Evolutionary conservation across 208 protist genomes (phyloP).

Genomic region (Trypanosoma melophagium): DNA sequence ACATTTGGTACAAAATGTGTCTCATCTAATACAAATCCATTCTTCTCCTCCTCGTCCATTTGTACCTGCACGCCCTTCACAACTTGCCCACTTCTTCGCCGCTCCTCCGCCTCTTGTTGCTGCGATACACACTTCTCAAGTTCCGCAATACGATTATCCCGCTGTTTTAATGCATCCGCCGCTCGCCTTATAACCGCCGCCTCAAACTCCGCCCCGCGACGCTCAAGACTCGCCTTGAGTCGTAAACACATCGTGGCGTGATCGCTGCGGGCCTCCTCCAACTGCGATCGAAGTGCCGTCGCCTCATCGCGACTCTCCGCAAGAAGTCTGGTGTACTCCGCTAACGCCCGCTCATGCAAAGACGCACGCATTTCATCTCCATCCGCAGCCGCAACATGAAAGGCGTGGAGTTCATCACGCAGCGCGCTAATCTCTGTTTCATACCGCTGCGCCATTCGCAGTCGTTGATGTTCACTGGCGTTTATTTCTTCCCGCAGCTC

Average conservation of each 20-base stretch:
- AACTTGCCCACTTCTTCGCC: not conserved
- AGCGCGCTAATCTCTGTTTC: conserved; percentile 28
- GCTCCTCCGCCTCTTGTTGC: not conserved
- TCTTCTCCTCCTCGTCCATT: not conserved
- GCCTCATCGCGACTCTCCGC: conserved; percentile 31
- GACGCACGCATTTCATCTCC: conserved; percentile 22
- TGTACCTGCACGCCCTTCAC: conserved; percentile 8
- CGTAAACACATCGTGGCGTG: conserved; percentile 39
- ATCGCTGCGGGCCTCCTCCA: conserved; percentile 46
- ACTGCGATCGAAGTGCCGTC: conserved; percentile 17
- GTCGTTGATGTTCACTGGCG: conserved; percentile 10
- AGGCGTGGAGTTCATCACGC: conserved; percentile 30
- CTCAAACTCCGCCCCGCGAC: conserved; percentile 27
- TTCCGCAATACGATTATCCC: conserved; percentile 9
- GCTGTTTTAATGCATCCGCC: conserved; percentile 10
- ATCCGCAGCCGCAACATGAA: conserved; percentile 20
- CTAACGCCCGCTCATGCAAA: conserved; percentile 29
- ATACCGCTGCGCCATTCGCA: conserved; percentile 15
- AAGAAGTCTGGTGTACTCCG: conserved; percentile 36
- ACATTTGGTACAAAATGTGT: conserved; percentile 24
- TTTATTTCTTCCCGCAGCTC: conserved; percentile 14
- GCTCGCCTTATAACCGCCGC: conserved; percentile 19
- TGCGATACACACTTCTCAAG: not conserved
- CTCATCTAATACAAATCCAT: conserved; percentile 8
- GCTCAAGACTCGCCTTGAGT: conserved; percentile 34